Evolutionary conservation across 2,329 filamentous ascomycete genomes (phyloP).

Genomic region (Colletotrichum truncatum): DNA sequence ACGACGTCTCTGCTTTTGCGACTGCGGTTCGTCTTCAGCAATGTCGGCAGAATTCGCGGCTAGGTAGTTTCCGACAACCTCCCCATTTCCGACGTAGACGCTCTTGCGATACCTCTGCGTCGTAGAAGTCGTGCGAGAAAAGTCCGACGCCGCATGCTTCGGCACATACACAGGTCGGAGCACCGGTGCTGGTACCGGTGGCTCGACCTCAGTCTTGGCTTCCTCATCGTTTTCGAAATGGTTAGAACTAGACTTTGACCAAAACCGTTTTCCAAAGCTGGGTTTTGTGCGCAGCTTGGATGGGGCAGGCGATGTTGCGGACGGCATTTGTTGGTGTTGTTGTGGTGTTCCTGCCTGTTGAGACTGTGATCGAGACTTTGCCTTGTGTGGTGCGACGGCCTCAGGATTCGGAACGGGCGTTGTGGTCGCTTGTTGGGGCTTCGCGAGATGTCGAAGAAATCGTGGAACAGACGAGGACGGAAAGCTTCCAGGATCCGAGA

Average conservation of each 20-base stretch:
- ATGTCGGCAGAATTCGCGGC: background rate
- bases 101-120: constrained; percentile 27
- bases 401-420: background rate
- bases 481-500: background rate
- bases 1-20: background rate
- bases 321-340: background rate
- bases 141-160: constrained; percentile 41
- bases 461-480: constrained; percentile 10
- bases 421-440: background rate
- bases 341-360: background rate
- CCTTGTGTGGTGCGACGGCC: background rate
- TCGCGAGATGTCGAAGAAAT: constrained; percentile 9
- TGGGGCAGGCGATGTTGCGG: background rate
- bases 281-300: constrained; percentile 19
- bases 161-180: constrained; percentile 34
- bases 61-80: background rate
- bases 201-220: background rate
- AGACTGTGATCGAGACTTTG: background rate
- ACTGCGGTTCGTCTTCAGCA: background rate
- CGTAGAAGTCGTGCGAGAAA: constrained; percentile 35
- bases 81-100: background rate
- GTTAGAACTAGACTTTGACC: constrained; percentile 25
- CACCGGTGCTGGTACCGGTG: background rate
- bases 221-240: constrained; percentile 20
- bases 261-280: constrained; percentile 31